Evolutionary conservation across 169 alveolate genomes (phyloP), one percentile per base, ranked within the genome.

Genomic region (Eimeria zaria): DNA sequence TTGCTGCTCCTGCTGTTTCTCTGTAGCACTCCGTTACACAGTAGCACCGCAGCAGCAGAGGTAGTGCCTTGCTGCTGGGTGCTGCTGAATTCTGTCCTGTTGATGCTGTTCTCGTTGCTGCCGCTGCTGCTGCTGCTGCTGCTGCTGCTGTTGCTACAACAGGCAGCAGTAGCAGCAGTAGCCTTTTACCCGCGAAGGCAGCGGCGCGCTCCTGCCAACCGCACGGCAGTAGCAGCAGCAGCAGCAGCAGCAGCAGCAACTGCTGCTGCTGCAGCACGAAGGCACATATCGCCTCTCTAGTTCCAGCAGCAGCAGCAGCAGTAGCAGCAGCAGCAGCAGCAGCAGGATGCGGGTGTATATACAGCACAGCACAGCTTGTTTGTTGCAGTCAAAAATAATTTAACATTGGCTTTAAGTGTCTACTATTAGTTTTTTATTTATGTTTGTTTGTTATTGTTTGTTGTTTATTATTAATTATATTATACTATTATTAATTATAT

Each of bases 111-210:
- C 11, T 27, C 18, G 74, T 27, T 24, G 78, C 39, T 67, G 78
- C 44, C n/a, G 39, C 46, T 71, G 48, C 81, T 71, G 81, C 53
- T 71, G 81, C 51, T 71, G 81, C n/a, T 71, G 81, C 81, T 71
- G 81, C 73, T 51, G 12, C 73, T 24, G 73, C 73, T 62, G 73
- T 39, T 62, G 73, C 73, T 62, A 14, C 20, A 24, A 5, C 73
- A n/a, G n/a, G 81, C 81, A 33, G 30, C n/a, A 36, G 48, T 30
- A 71, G 81, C 53, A 36, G 51, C 73, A 62, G 81, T 53, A 71
- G 51, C 51, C 3, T 39, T 71, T 30, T 39, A 39, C 18, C 48
- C 9, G 53, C n/a, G 48, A 33, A 7, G 51, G 81, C 81, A 71
- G 81, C 81, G 12, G 48, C 16, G n/a, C 36, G 81, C 81, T 14